Evolutionary conservation across 2,329 filamentous ascomycete genomes (phyloP), one percentile per base, ranked within the genome.

Genomic region (Alternaria incomplexa): DNA sequence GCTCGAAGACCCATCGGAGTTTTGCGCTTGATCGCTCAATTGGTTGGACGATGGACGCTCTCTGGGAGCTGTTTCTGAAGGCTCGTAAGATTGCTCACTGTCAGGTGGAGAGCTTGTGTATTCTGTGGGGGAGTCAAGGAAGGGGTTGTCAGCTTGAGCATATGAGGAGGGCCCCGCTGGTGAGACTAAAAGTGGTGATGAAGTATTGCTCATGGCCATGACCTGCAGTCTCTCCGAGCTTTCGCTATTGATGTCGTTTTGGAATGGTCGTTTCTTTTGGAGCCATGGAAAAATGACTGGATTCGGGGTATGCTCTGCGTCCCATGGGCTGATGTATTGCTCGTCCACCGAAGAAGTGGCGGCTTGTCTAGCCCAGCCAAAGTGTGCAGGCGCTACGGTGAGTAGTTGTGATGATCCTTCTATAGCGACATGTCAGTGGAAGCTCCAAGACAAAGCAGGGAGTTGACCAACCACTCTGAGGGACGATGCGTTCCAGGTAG

Each of bases 201-300:
- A 36, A 6, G 17, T 51, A 51, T 22, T 43, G 15, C 50, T 40
- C 13, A 40, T 40, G 13, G 22, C 20, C 28, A 48, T 40, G 13
- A 47, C 50, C 36, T 55, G 40, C 22, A 47, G 22, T 15, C 22
- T 47, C 20, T 48, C 40, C 28, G 28, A 53, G 11, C 3, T 43
- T 17, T 40, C 20, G 30, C 30, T 30, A n/a, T 17, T 17, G n/a
- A 13, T 2, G 1, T 53, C 20, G 22, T 53, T 22, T 43, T 22
- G 17, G 15, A 22, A 20, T 30, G 32, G 51, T 22, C 13, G 28
- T 26, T 43, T 25, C 43, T 54, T 46, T 48, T 47, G 57, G n/a
- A 67, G 43, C 57, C 59, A 61, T 20, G 52, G 55, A 44, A 64
- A 68, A 25, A 66, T 61, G 1, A 66, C 64, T 44, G 64, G 64